Evolutionary conservation across 495 filamentous ascomycete genomes (phyloP), one percentile per base, ranked within the genome.

Genomic region (Lepraria neglecta): DNA sequence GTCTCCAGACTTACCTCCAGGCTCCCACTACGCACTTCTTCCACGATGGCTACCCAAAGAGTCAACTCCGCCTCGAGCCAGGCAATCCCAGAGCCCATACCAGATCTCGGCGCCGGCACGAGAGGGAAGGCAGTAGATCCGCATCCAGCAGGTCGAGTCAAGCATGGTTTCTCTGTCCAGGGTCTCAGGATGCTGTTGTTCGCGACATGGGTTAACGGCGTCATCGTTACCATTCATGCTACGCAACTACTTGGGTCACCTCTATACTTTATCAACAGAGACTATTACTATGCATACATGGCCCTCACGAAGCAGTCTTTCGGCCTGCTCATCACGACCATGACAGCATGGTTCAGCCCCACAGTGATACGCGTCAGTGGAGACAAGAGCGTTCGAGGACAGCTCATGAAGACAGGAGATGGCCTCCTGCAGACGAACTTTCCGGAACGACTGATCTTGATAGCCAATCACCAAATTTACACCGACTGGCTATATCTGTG

Each of bases 401-500:
- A 86, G 68, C 65, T 88, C 33, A 72, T 79, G 61, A 68, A 80
- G 58, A 75, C 76, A 0, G 69, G 72, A 53, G 81, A 84, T 70
- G 85, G 85, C 4, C 68, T 75, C 56, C 67, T 88, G 38, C 74
- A 77, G 64, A 80, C 79, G 19, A 62, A 76, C 40, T 87, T 88
- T 59, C 81, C 82, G 7, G 80, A 86, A 69, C 76, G 85, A 21
- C 65, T 85, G 57, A 77, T 88, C 51, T 58, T 88, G 69, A 84
- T 88, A 55, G 76, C 85, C 12, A 88, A 88, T 55, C 85, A 88
- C 65, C 84, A 87, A 68, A 80, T 88, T 12, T 88, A 88, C 69
- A 86, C 84, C 10, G 85, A 88, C 58, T 88, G 85, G 85, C 73
- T 87, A 10, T 88, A 88, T 67, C 76, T 88, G 1, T 88, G 85